Base-by-base conservation (phyloP, 2,329 filamentous ascomycete species). In the Neurospora sp. region DNA sequence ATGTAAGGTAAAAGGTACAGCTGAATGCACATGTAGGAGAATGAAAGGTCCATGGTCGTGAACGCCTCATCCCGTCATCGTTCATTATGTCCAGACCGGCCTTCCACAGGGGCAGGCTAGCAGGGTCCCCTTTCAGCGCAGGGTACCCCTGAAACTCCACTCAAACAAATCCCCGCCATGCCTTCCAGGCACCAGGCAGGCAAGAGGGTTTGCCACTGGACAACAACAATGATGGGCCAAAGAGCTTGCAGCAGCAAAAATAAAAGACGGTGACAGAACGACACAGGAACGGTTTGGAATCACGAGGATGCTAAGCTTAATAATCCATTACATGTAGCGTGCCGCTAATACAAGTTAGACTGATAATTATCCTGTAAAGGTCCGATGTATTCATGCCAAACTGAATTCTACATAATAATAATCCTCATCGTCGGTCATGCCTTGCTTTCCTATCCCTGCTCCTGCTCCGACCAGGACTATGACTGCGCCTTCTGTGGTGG, bases 361-460 rank as follows among this genome's bases (percentile, higher is more conserved):
- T 8, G 11, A 28, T 15, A 8, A 28, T 11, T 15, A 28, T 15
- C 5, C 46, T 17, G 23, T 58, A 28, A 28, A 28, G 23, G 23
- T 28, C 23, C 23, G 23, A 28, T 28, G 23, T 28, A 28, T 28
- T 28, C 23, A 28, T 52, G 19, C 6, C 46, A 52, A 23, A 52
- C 3, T 15, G 7, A 28, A 52, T 52, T 52, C 19, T 28, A 11
- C 33, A 7, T 36, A 36, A 52, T 33, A 33, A 52, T 13, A 52
- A 28, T 4, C 15, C 23, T 62, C 28, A 33, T 62, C 52, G 52
- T 17, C 52, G 13, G 66, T 8, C 67, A 46, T 70, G 17, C 40
- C 69, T 69, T 19, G 68, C 72, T 52, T 68, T 72, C 52, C 72
- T 70, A 15, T 76, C 75, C 19, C 69, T 70, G 73, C 76, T 79